phyloP scores from a whole-genome alignment of 2,329 filamentous ascomycete genomes.

The Alternaria gaisen region DNA sequence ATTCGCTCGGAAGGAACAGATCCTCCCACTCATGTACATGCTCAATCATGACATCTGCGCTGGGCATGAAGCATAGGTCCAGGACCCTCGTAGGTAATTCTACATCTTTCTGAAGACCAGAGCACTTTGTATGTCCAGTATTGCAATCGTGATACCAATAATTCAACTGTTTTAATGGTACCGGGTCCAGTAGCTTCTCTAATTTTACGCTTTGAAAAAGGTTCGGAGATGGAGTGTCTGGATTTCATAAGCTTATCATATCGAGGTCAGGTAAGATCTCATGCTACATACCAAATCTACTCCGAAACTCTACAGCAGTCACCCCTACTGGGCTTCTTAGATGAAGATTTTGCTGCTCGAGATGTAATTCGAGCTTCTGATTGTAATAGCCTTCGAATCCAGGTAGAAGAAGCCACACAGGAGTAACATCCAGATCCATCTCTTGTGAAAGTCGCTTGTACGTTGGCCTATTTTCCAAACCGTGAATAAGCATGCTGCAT shows the following conservation, averaged over 20 bases:
- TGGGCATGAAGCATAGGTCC: conserved; percentile 4
- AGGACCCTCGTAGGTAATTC: conserved; percentile 6
- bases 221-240: not conserved
- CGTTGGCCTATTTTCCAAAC: not conserved
- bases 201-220: not conserved
- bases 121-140: not conserved
- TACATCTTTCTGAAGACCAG: not conserved
- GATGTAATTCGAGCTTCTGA: not conserved
- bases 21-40: not conserved
- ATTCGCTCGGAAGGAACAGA: not conserved
- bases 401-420: not conserved
- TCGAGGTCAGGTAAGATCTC: not conserved
- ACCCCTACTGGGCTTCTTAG: not conserved
- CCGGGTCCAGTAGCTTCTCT: not conserved
- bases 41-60: not conserved
- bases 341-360: not conserved
- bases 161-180: not conserved
- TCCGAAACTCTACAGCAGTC: conserved; percentile 2
- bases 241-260: not conserved
- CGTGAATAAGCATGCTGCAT: not conserved
- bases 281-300: not conserved
- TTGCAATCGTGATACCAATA: not conserved
- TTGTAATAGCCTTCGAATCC: not conserved
- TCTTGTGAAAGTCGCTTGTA: not conserved
- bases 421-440: not conserved